Evolutionary conservation across 2,329 filamentous ascomycete species (phyloP), one percentile per base, ranked within the genome.

Genomic region (Xylariaceae sp.): DNA sequence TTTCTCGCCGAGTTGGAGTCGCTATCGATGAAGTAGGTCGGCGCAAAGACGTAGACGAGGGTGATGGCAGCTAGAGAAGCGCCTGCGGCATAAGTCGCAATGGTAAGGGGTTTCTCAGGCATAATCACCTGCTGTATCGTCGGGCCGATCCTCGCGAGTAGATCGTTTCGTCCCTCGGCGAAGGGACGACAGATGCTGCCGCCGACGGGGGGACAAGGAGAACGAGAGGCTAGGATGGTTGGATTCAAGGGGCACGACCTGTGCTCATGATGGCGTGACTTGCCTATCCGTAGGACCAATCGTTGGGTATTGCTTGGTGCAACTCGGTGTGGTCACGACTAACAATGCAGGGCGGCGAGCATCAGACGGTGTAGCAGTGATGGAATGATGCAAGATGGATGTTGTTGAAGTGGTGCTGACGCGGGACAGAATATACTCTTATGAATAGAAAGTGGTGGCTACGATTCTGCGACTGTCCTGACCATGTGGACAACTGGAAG

Each of bases 11-110:
- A 76, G 57, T 82, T 83, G 62, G 87, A 82, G 58, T 94, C 89
- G 71, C 88, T 86, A 76, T 99, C 93, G 73, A 97, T 88, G 69
- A 96, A 90, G 75, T 93, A 97, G 55, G 92, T 97, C n/a, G 94
- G 94, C 7, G 88, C 92, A 76, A 99, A 97, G 68, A 97, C 93
- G 76, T 97, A 99, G 73, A 97, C 90, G 59, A 97, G 84, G 37
- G 94, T 93, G 64, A 96, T 90, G 63, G 94, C 94, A 58, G 94
- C 94, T 64, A 99, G 88, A 57, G 92, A 96, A 61, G 93, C 94
- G 68, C 93, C 93, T 61, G 93, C 94, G 70, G 94, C 94, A 76
- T 99, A 99, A 50, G 90, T 91, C 68, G 91, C 90, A 68, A 94
- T 88, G 6, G 88, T 92, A 60, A 90, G 82, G 57, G 87, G 86